These are phyloP conservation scores for Penicillium desertorum DNA, from an alignment of 495 filamentous ascomycete genomes.

Conservation along the genomic window DNA sequence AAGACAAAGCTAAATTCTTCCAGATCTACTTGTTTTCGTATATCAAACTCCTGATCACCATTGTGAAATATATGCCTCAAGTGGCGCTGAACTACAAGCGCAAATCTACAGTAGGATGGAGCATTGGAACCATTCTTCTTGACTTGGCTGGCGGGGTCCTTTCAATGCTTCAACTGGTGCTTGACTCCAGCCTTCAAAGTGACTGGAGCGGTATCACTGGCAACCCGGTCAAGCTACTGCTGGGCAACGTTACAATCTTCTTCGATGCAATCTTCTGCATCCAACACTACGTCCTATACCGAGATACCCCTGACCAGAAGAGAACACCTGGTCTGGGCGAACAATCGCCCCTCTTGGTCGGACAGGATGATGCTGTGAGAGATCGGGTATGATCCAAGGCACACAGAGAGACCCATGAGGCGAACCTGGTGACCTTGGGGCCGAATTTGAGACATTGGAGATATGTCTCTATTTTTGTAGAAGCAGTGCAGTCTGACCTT, in stretches of 20 bases:
- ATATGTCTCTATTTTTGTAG: slow-evolving; percentile 18
- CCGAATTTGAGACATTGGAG: slow-evolving; percentile 22
- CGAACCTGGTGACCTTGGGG: slow-evolving; percentile 3
- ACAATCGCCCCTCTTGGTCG: slow-evolving; percentile 34
- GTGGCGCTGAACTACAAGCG: slow-evolving; percentile 77
- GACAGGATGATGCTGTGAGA: slow-evolving; percentile 12
- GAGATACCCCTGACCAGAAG: slow-evolving; percentile 26
- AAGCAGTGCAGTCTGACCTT: neutral
- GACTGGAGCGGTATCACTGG: slow-evolving; percentile 90
- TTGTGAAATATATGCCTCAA: slow-evolving; percentile 93
- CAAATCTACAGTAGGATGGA: slow-evolving; percentile 83
- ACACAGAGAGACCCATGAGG: neutral
- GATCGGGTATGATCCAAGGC: neutral
- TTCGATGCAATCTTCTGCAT: slow-evolving; percentile 83
- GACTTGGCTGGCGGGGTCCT: slow-evolving; percentile 79
- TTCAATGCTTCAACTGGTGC: slow-evolving; percentile 75
- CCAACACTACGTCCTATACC: slow-evolving; percentile 85
- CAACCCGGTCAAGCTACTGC: slow-evolving; percentile 85
- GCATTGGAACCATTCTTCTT: slow-evolving; percentile 79
- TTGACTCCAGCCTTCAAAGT: slow-evolving; percentile 79
- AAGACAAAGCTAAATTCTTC: neutral
- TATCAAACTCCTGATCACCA: slow-evolving; percentile 82
- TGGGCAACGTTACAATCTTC: slow-evolving; percentile 79
- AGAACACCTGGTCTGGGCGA: slow-evolving; percentile 15
- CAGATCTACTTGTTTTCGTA: slow-evolving; percentile 81